A percentile compares a stretch with the other conserved stretches of the same genome.
Conservation (phyloP, 345 rosid genomes). For the Populus deltoides region DNA sequence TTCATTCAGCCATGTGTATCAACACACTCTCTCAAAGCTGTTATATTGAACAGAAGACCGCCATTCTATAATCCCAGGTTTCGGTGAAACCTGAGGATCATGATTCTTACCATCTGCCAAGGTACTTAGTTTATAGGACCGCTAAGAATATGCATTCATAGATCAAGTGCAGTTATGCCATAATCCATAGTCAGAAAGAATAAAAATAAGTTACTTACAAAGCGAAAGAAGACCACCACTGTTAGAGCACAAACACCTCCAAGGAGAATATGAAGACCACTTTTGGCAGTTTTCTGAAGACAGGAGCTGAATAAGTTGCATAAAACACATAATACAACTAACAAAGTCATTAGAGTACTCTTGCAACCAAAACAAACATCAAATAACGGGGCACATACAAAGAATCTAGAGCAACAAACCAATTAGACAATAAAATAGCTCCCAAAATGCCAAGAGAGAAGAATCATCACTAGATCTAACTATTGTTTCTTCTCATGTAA, state of each 20-base stretch:
- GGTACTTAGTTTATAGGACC: background rate
- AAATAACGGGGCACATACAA: background rate
- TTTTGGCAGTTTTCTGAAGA: slow-evolving; percentile 81
- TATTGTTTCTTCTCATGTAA: background rate
- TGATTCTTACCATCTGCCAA: background rate
- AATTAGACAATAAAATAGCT: background rate
- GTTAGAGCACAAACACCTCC: slow-evolving; percentile 89
- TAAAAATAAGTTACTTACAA: slow-evolving; percentile 50
- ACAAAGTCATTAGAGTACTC: background rate
- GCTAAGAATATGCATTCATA: background rate
- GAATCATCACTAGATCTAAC: background rate
- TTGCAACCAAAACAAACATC: background rate
- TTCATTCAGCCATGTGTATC: background rate
- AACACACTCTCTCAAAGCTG: background rate
- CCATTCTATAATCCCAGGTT: background rate
- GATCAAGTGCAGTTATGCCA: slow-evolving; percentile 2
- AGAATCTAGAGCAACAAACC: background rate
- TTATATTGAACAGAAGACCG: background rate
- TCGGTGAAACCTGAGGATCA: background rate
- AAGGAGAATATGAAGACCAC: slow-evolving; percentile 88
- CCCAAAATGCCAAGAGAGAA: background rate
- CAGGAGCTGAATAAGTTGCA: slow-evolving; percentile 6
- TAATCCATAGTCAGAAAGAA: slow-evolving; percentile 9
- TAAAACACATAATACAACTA: background rate
- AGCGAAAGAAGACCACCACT: slow-evolving; percentile 87